Base-by-base conservation (phyloP, 176 grass and related monocot genomes). In the Raddia guianensis region DNA sequence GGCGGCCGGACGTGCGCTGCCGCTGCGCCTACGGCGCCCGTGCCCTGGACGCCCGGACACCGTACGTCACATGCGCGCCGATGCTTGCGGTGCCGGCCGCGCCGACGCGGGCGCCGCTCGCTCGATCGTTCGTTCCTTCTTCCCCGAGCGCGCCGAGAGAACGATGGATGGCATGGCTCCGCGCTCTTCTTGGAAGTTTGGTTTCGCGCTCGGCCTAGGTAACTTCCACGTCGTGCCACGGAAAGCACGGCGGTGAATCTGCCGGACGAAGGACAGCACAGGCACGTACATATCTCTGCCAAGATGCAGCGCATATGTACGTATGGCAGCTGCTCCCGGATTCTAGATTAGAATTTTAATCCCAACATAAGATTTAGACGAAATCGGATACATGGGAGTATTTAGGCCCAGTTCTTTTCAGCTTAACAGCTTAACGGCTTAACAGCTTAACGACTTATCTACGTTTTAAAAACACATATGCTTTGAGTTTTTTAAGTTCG, bases 81-180 rank as follows among this genome's bases (percentile, higher is more conserved):
- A 66, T 9, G 59, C 33, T 8, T 33, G 44, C 64, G 50, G 55
- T 58, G 16, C 16, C 13, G 8, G 18, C 55, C 82, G 74, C 60
- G 82, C 52, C 74, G 44, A 42, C 74, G 44, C 53, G 54, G 32
- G 21, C 27, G 53, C 73, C 63, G 43, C n/a, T 6, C 73, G 20
- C 59, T 12, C 64, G 8, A 4, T 5, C 52, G 21, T 12, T 40
- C 37, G 37, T 40, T 40, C 37, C 3, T 40, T 40, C 37, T 40
- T 40, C 52, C 78, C 46, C 54, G 5, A 11, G 52, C 51, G 20
- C 4, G 37, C 37, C 27, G 27, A 27, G 27, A 27, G 27, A 27
- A 27, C 27, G 27, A 27, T 27, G 27, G 27, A 27, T 27, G 27
- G 27, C 27, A 27, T 27, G 27, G 27, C 27, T 27, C 1, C 27